Evolutionary conservation across 2,329 filamentous ascomycete genomes (phyloP), one percentile per base, ranked within the genome.

Genomic region (Aspergillus novoparasiticus): DNA sequence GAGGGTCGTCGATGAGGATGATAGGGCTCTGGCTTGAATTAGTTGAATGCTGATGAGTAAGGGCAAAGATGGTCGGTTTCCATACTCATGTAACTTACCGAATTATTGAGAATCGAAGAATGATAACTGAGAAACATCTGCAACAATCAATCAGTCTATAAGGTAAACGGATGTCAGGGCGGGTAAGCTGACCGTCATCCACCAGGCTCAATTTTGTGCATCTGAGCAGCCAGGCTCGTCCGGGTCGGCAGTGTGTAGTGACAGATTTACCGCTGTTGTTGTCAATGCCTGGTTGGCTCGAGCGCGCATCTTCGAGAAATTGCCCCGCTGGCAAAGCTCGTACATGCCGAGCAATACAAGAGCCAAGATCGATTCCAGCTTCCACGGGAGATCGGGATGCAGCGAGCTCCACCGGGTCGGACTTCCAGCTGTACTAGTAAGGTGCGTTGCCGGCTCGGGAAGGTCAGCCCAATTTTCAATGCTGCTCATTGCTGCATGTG

Each of bases 271-370:
- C 19, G 72, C 71, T 14, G 67, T 66, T 14, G 67, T 66, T 1
- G 70, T 72, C 2, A 72, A 26, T n/a, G 72, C 71, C 23, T 72
- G 65, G 36, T 72, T 69, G 8, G 67, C 62, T 9, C 70, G 68
- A 46, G 60, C 61, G 11, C 71, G 67, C 71, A 73, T 73, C 41
- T 64, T 63, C 1, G 65, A 62, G 4, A 66, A 41, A 50, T 69
- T 73, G 1, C 70, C 71, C 10, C 66, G 62, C 53, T 73, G 72
- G 36, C 61, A 67, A 43, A 67, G 71, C 41, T 73, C 70, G 58
- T 73, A 72, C 2, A 73, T 48, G 4, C 64, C 59, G 23, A 73
- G 66, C 1, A 67, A 54, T 2, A 68, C 60, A 9, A 73, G 66
- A 10, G 72, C 65, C 28, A 73, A 16, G 16, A 72, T 63, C 5